Base-by-base conservation (phyloP, 805 yeast species). In the Kuraishia hungarica region DNA sequence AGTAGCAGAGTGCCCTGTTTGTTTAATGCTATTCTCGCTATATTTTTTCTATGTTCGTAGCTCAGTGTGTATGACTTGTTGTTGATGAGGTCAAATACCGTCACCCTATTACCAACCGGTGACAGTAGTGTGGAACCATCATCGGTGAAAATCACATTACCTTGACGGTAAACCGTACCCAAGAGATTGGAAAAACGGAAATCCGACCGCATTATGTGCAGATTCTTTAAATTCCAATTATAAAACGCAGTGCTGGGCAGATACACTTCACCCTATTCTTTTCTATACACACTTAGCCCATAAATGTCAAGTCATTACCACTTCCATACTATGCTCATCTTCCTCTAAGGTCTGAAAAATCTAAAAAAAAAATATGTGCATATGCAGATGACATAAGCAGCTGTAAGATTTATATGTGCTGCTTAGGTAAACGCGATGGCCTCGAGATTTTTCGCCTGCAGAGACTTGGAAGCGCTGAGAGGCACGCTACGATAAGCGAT, bases 141-240 rank as follows among this genome's bases (percentile, higher is more conserved):
- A 1, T 85, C 82, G 0, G 96, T 85, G 72, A 86, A 94, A 4
- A 86, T 76, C 26, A 94, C 72, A 67, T 93, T 91, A n/a, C 98
- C 99, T 66, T 87, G 89, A 52, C 96, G 77, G 67, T 94, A 94
- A 2, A 94, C 98, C 0, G 98, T 92, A 28, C 99, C 99, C 62
- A 94, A 74, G 35, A 94, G 76, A 71, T 93, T 94, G 39, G 96
- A 84, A 63, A 94, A 87, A 78, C 86, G 74, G 68, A 86, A 90
- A 72, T 89, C 96, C n/a, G 96, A 84, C 73, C 84, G 89, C 96
- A 90, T 89, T 53, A 26, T 47, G 43, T 35, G n/a, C 49, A 47
- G 49, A 47, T 22, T 10, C 24, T 47, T 13, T 35, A 17, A 15
- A 13, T 13, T 13, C 17, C 15, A 35, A 13, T 13, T 7, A 7